Evolutionary conservation across 2,329 filamentous ascomycete species (phyloP).

Genomic region (Aspergillus pseudonomiae): DNA sequence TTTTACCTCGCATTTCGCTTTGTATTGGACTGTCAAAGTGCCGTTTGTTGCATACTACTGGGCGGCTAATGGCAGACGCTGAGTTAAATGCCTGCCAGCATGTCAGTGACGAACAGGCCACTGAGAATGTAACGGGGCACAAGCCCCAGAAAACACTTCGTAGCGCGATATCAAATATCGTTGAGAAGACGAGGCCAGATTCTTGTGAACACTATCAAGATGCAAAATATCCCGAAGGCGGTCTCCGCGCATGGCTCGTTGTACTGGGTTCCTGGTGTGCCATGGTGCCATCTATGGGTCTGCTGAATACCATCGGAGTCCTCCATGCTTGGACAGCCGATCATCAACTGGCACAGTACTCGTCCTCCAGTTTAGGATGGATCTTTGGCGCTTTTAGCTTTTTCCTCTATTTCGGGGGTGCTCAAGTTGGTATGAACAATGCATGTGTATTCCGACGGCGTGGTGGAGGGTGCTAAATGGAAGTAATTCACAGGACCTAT

Average conservation of each 20-base stretch:
- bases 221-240: conserved; percentile 43
- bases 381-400: conserved; percentile 46
- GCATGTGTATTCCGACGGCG: neutral
- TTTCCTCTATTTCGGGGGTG: conserved; percentile 36
- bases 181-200: neutral
- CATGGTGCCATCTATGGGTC: conserved; percentile 44
- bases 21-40: neutral
- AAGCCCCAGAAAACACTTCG: too few relatives aligned
- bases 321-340: conserved; percentile 42
- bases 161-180: neutral
- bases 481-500: conserved; percentile 32
- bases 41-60: neutral
- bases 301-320: conserved; percentile 44
- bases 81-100: neutral
- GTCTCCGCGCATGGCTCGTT: conserved; percentile 46
- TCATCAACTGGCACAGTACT: conserved; percentile 37
- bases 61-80: neutral
- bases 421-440: conserved; percentile 21
- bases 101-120: neutral
- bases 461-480: neutral
- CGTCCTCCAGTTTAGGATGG: conserved; percentile 41
- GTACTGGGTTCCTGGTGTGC: conserved; percentile 41
- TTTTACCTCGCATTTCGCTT: neutral
- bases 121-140: neutral
- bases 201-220: neutral